Conservation (phyloP, 495 filamentous ascomycete species). For the Bathelium albidoporum region DNA sequence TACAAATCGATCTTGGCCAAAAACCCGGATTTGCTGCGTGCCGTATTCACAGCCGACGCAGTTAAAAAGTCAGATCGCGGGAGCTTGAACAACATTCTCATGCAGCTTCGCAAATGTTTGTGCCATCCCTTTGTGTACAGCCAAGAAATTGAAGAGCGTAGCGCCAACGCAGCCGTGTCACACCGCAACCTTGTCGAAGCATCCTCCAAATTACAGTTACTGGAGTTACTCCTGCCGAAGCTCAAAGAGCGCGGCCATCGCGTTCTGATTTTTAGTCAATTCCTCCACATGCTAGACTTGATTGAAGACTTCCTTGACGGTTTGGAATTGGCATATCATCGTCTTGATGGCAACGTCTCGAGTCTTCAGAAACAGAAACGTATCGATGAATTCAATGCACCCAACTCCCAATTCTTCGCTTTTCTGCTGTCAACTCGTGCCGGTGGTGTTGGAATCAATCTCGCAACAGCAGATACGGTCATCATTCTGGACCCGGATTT, state of each 20-base stretch:
- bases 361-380: slow-evolving; percentile 81
- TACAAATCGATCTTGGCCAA: slow-evolving; percentile 89
- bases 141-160: slow-evolving; percentile 73
- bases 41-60: slow-evolving; percentile 59
- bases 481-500: slow-evolving; percentile 98
- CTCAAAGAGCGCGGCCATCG: slow-evolving; percentile 80
- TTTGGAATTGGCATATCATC: slow-evolving; percentile 57
- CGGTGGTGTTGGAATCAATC: slow-evolving; percentile 93
- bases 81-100: slow-evolving; percentile 82
- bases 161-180: slow-evolving; percentile 38
- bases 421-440: slow-evolving; percentile 91
- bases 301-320: slow-evolving; percentile 81
- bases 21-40: slow-evolving; percentile 77
- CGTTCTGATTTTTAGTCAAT: slow-evolving; percentile 94
- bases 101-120: slow-evolving; percentile 90
- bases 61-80: slow-evolving; percentile 56
- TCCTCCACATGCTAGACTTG: slow-evolving; percentile 77
- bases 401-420: slow-evolving; percentile 69
- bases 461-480: slow-evolving; percentile 94
- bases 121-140: slow-evolving; percentile 96
- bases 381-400: slow-evolving; percentile 88
- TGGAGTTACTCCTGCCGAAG: slow-evolving; percentile 85
- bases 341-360: slow-evolving; percentile 74
- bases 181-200: slow-evolving; percentile 82
- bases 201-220: slow-evolving; percentile 75